Conservation (phyloP, 2,329 filamentous ascomycete species). For the Xylaria sp. region DNA sequence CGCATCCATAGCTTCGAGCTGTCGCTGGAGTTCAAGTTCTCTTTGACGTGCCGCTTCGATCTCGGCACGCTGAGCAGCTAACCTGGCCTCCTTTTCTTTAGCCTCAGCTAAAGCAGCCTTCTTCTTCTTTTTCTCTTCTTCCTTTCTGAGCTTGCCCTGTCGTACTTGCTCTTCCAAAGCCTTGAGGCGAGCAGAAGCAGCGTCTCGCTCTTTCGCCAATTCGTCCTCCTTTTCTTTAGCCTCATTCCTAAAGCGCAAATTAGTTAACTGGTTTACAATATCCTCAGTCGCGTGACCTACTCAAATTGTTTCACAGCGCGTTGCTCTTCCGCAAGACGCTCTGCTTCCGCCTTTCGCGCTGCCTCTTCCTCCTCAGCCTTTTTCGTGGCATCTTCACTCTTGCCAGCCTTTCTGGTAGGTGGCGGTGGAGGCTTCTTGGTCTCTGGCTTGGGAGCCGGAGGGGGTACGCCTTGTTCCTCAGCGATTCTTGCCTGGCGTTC, state of each 20-base stretch:
- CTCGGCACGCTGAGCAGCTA: conserved; percentile 82
- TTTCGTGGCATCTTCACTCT: conserved; percentile 43
- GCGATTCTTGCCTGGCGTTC: conserved; percentile 79
- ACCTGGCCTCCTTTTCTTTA: conserved; percentile 79
- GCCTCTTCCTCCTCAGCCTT: conserved; percentile 47
- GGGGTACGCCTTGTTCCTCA: conserved; percentile 64
- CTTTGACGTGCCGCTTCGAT: conserved; percentile 86
- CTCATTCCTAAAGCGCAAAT: conserved; percentile 53
- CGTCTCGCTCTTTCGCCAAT: conserved; percentile 71
- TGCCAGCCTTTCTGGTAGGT: conserved; percentile 66
- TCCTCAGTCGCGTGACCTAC: conserved; percentile 53
- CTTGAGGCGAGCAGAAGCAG: conserved; percentile 74
- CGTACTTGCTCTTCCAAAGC: conserved; percentile 91
- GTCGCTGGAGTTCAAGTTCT: conserved; percentile 81
- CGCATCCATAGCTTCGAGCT: conserved; percentile 70
- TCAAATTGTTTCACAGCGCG: conserved; percentile 70
- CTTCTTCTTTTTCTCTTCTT: conserved; percentile 89
- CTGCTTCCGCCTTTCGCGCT: conserved; percentile 58
- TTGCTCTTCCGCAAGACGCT: conserved; percentile 62
- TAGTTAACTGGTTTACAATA: conserved; percentile 11
- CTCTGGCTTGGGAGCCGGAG: conserved; percentile 49
- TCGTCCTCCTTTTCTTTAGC: conserved; percentile 74
- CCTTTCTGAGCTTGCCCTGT: conserved; percentile 90
- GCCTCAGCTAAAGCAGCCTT: conserved; percentile 82
- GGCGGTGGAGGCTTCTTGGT: conserved; percentile 68